Evolutionary conservation across 345 rosid genomes (phyloP).

Genomic region (Melaleuca quinquenervia): DNA sequence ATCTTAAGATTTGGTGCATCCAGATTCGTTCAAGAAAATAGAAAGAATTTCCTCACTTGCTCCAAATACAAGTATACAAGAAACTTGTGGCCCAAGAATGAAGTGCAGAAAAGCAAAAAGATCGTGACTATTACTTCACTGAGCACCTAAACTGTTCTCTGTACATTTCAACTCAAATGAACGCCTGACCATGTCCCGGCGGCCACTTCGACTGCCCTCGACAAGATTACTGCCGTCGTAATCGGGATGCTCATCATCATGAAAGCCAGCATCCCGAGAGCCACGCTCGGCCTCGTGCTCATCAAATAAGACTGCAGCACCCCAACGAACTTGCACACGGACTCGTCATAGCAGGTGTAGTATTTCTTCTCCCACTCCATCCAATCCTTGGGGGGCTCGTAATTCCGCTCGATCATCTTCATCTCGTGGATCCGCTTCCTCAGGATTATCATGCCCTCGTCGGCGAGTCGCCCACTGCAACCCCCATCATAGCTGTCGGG

Average conservation of each 20-base stretch:
- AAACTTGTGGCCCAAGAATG: neutral
- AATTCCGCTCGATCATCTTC: conserved; percentile 20
- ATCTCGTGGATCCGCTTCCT: conserved; percentile 25
- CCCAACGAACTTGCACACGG: conserved; percentile 16
- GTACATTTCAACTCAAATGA: neutral
- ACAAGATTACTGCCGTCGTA: neutral
- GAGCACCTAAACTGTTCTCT: neutral
- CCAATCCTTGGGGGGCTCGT: conserved; percentile 24
- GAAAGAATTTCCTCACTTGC: neutral
- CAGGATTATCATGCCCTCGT: conserved; percentile 26
- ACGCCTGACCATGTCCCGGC: neutral
- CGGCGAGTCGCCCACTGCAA: conserved; percentile 6
- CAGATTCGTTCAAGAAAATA: neutral
- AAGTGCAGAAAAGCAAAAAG: neutral
- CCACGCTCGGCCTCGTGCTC: conserved; percentile 37
- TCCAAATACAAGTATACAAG: neutral
- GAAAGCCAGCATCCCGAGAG: conserved; percentile 16
- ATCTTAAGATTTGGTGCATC: neutral
- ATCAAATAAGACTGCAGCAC: conserved; percentile 28
- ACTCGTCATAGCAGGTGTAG: conserved; percentile 9
- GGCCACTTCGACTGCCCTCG: neutral
- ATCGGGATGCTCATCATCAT: conserved; percentile 9
- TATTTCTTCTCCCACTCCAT: conserved; percentile 43
- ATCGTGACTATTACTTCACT: neutral
- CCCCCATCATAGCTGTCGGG: neutral